Conservation (phyloP, 495 filamentous ascomycete genomes). For the Paragyromitra xinjiangensis region DNA sequence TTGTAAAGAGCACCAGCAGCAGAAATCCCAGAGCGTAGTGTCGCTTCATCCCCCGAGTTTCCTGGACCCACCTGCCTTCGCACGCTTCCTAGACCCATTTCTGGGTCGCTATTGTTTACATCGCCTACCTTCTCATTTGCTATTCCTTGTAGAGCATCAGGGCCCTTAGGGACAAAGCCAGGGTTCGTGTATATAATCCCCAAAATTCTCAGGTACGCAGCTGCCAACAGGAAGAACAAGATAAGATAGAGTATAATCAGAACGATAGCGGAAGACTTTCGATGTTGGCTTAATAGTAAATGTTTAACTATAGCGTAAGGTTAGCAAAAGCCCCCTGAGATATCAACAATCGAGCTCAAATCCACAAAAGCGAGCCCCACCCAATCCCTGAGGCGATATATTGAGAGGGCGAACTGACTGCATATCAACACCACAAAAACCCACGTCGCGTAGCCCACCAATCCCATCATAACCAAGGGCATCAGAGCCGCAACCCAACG, state of each 20-base stretch:
- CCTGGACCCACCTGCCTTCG: slow-evolving; percentile 44
- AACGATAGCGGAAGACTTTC: slow-evolving; percentile 69
- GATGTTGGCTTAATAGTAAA: slow-evolving; percentile 55
- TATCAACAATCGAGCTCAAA: not conserved
- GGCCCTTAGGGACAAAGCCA: slow-evolving; percentile 72
- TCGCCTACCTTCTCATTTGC: slow-evolving; percentile 53
- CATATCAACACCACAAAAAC: slow-evolving; percentile 67
- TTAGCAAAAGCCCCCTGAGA: slow-evolving; percentile 35
- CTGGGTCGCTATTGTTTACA: slow-evolving; percentile 36
- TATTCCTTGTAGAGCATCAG: slow-evolving; percentile 53
- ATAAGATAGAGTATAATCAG: slow-evolving; percentile 76
- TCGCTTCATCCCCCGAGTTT: slow-evolving; percentile 44
- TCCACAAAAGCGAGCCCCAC: not conserved
- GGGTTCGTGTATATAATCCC: slow-evolving; percentile 72
- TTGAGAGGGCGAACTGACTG: slow-evolving; percentile 42
- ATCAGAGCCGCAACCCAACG: slow-evolving; percentile 61
- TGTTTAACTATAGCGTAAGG: slow-evolving; percentile 45
- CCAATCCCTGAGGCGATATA: not conserved
- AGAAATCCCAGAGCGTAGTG: slow-evolving; percentile 61
- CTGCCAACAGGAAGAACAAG: slow-evolving; percentile 71
- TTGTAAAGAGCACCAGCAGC: slow-evolving; percentile 59
- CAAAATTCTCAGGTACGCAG: slow-evolving; percentile 74
- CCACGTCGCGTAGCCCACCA: slow-evolving; percentile 71
- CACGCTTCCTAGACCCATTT: slow-evolving; percentile 49
- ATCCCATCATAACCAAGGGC: slow-evolving; percentile 67